phyloP scores from a whole-genome alignment of 805 yeast species.

The Barnettozyma pratensis region DNA sequence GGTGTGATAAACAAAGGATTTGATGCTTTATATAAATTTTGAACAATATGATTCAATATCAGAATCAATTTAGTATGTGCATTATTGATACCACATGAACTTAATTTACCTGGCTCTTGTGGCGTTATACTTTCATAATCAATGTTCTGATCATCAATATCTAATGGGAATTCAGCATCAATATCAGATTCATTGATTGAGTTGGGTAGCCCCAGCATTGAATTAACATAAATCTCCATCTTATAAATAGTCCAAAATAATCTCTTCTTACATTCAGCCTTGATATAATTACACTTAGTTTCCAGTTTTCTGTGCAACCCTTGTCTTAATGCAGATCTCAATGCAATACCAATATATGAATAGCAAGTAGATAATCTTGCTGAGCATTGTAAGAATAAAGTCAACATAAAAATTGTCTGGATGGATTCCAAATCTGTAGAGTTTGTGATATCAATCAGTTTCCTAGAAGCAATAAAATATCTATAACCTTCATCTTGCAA shows the following conservation, averaged over 20 bases:
- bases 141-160: slow-evolving; percentile 80
- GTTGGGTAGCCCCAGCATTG: slow-evolving; percentile 83
- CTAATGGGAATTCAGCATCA: slow-evolving; percentile 81
- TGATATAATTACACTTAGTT: slow-evolving; percentile 55
- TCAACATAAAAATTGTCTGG: slow-evolving; percentile 83
- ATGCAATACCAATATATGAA: slow-evolving; percentile 84
- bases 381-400: slow-evolving; percentile 81
- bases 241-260: slow-evolving; percentile 86
- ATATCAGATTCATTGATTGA: slow-evolving; percentile 72
- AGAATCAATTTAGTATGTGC: slow-evolving; percentile 73
- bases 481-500: slow-evolving; percentile 65
- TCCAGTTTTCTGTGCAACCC: slow-evolving; percentile 68
- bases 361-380: slow-evolving; percentile 88
- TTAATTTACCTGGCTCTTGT: slow-evolving; percentile 29
- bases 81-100: slow-evolving; percentile 59
- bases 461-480: slow-evolving; percentile 82
- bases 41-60: slow-evolving; percentile 66
- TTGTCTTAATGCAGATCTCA: slow-evolving; percentile 78
- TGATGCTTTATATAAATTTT: slow-evolving; percentile 63
- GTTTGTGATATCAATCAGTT: slow-evolving; percentile 80
- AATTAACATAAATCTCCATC: slow-evolving; percentile 86
- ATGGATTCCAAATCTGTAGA: slow-evolving; percentile 78
- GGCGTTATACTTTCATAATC: slow-evolving; percentile 20
- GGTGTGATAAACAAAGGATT: slow-evolving; percentile 20
- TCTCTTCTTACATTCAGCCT: slow-evolving; percentile 79